phyloP scores from a whole-genome alignment of 306 rosid species.

The Prunus fruticosa region DNA sequence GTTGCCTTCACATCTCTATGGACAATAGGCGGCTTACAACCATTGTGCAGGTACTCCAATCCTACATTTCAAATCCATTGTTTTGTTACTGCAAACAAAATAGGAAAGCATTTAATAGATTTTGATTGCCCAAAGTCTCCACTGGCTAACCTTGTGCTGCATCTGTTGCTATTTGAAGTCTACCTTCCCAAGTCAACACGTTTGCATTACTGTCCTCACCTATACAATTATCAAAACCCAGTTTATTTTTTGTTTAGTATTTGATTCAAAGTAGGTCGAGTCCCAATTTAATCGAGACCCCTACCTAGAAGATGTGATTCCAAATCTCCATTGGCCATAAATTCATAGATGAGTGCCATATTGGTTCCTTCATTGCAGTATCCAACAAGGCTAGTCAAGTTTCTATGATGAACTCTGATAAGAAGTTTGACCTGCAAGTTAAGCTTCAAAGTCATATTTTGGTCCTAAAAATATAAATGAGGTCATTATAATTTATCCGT shows the following conservation, averaged over 20 bases:
- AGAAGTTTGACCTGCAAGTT: conserved; percentile 41
- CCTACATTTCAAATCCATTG: conserved; percentile 18
- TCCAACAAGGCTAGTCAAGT: conserved; percentile 39
- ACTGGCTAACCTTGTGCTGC: conserved; percentile 27
- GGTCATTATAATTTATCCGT: not conserved
- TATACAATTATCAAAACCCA: not conserved
- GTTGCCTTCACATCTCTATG: conserved; percentile 39
- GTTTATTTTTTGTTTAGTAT: not conserved
- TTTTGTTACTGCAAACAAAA: not conserved
- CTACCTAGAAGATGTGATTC: conserved; percentile 35
- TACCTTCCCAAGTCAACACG: conserved; percentile 25
- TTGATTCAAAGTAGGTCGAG: not conserved
- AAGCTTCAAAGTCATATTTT: not conserved
- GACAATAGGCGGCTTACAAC: conserved; percentile 38
- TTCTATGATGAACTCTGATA: conserved; percentile 49
- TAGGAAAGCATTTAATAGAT: not conserved
- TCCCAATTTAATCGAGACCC: not conserved
- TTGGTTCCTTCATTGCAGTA: conserved; percentile 36
- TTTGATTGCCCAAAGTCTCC: not conserved
- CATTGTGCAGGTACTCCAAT: conserved; percentile 42
- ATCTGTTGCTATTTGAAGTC: conserved; percentile 34
- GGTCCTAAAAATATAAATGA: not conserved
- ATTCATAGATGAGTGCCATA: conserved; percentile 37
- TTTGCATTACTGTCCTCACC: not conserved
- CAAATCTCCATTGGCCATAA: conserved; percentile 38